Evolutionary conservation across 768 basidiomycete genomes (phyloP).

Genomic region (Boletellus ananiceps): DNA sequence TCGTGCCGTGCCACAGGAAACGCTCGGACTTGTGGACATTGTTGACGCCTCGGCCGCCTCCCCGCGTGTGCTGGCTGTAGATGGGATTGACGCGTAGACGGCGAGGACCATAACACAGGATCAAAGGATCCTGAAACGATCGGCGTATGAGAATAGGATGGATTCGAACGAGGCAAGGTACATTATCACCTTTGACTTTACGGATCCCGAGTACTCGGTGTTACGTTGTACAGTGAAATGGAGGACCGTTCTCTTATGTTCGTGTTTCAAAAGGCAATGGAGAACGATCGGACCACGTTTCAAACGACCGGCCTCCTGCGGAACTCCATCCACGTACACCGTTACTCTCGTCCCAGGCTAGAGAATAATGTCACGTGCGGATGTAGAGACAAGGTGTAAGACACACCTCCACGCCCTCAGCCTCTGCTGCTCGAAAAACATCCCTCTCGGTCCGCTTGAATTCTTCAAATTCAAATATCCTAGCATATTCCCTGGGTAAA

Average conservation of each 20-base stretch:
- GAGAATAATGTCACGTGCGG: neutral
- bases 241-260: constrained; percentile 90
- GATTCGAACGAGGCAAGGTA: neutral
- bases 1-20: constrained; percentile 77
- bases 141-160: neutral
- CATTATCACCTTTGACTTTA: constrained; percentile 76
- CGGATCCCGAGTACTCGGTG: constrained; percentile 85
- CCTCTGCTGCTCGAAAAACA: constrained; percentile 61
- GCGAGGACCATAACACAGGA: constrained; percentile 86
- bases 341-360: constrained; percentile 84
- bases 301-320: constrained; percentile 47
- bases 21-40: constrained; percentile 97
- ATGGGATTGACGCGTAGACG: constrained; percentile 80
- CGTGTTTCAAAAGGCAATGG: constrained; percentile 86
- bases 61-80: constrained; percentile 88
- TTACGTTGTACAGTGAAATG: constrained; percentile 94
- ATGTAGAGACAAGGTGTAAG: neutral
- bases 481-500: constrained; percentile 87
- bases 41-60: constrained; percentile 88
- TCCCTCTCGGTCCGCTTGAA: constrained; percentile 80
- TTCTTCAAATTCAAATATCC: constrained; percentile 96
- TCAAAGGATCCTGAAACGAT: constrained; percentile 65
- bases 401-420: constrained; percentile 69
- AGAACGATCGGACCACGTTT: constrained; percentile 50
- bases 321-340: constrained; percentile 70